Conservation (phyloP, 1,284 basidiomycete species). For the Moniliella sp. region DNA sequence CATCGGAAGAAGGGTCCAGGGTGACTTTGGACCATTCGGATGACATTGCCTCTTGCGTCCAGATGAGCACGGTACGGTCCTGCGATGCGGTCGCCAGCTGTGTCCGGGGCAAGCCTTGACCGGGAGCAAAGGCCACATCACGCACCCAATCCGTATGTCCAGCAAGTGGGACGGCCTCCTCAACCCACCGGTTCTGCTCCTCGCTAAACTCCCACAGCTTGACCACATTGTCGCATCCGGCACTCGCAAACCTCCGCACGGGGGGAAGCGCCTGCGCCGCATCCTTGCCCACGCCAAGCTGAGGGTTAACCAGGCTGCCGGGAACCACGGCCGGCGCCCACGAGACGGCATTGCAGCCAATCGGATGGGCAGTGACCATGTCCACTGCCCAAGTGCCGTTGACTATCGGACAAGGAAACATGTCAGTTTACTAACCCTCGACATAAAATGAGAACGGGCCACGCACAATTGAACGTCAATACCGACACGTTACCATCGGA, state of each 20-base stretch:
- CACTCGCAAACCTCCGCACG: constrained; percentile 46
- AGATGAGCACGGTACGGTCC: constrained; percentile 67
- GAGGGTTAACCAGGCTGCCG: constrained; percentile 41
- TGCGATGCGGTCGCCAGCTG: constrained; percentile 90
- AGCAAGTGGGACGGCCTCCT: too few relatives aligned
- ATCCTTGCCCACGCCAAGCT: too few relatives aligned
- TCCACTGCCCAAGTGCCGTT: constrained; percentile 89
- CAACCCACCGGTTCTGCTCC: too few relatives aligned
- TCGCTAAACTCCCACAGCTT: constrained; percentile 66
- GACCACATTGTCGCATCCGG: constrained; percentile 84
- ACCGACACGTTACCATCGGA: constrained; percentile 94
- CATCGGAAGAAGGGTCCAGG: constrained; percentile 47
- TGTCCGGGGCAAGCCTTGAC: constrained; percentile 73
- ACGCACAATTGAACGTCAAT: constrained; percentile 78
- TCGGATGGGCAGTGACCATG: constrained; percentile 82
- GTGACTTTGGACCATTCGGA: constrained; percentile 65
- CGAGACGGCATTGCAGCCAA: constrained; percentile 86
- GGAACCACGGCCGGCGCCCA: constrained; percentile 85
- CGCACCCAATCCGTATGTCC: constrained; percentile 88
- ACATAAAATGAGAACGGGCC: too few relatives aligned
- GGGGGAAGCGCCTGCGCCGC: constrained; percentile 1
- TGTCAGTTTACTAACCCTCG: not conserved
- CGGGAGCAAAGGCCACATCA: constrained; percentile 91
- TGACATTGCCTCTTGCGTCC: constrained; percentile 63
- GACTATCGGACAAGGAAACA: constrained; percentile 41